phyloP scores from a whole-genome alignment of 176 grass and related monocot species.

The Cocos nucifera region DNA sequence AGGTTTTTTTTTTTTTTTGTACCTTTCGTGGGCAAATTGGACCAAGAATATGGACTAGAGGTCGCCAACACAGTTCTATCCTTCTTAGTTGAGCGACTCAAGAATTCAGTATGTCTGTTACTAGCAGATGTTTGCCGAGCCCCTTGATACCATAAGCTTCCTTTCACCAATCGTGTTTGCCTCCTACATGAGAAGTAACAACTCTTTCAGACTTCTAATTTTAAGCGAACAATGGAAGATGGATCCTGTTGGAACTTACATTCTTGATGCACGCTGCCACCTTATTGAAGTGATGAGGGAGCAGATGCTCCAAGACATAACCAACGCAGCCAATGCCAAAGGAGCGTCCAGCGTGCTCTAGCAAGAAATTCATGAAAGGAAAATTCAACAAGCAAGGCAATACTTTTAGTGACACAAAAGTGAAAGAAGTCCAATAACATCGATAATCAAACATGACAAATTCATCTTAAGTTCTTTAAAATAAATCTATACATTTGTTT shows the following conservation, averaged over 20 bases:
- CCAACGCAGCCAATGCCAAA: slow-evolving; percentile 48
- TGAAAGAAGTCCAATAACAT: too few species aligned
- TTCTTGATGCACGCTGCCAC: not conserved
- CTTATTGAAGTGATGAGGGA: slow-evolving; percentile 18
- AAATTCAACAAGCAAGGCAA: not conserved
- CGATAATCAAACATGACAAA: too few species aligned
- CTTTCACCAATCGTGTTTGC: slow-evolving; percentile 24
- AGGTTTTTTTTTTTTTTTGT: not conserved
- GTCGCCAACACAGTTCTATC: slow-evolving; percentile 29
- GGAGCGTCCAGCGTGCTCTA: slow-evolving; percentile 83
- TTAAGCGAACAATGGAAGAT: not conserved
- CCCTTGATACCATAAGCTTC: slow-evolving; percentile 27
- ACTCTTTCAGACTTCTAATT: slow-evolving; percentile 16
- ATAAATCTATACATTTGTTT: too few species aligned
- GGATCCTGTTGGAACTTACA: slow-evolving; percentile 13
- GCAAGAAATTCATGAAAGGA: slow-evolving; percentile 22
- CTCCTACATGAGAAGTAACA: slow-evolving; percentile 29
- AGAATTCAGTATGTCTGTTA: slow-evolving; percentile 49
- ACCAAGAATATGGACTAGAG: slow-evolving; percentile 45
- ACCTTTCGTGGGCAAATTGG: slow-evolving; percentile 48
- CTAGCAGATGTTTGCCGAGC: slow-evolving; percentile 34
- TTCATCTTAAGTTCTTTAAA: too few species aligned
- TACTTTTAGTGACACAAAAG: too few species aligned
- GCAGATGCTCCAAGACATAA: slow-evolving; percentile 50
- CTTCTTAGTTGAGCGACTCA: slow-evolving; percentile 37